Conservation (phyloP, 2,329 filamentous ascomycete species). For the Rhytidhysteron rufulum region DNA sequence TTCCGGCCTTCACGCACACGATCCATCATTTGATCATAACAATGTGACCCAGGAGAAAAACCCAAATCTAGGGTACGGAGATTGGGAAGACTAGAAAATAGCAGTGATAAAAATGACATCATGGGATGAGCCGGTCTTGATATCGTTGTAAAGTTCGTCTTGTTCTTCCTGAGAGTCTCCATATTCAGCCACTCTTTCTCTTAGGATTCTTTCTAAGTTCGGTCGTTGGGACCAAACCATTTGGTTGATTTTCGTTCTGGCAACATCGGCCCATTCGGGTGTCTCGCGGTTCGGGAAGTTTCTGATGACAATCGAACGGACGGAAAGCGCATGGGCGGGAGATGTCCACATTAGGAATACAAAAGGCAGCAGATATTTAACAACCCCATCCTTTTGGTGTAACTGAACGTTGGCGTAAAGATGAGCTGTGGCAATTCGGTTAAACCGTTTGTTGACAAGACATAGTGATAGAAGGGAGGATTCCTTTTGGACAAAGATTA, state of each 20-base stretch:
- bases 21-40: neutral
- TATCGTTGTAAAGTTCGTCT: neutral
- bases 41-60: neutral
- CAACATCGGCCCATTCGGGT: neutral
- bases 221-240: neutral
- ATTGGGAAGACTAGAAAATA: neutral
- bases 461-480: neutral
- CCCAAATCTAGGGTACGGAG: neutral
- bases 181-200: neutral
- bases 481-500: neutral
- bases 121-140: neutral
- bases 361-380: constrained; percentile 1
- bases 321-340: neutral
- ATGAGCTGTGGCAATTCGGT: constrained; percentile 4
- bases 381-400: neutral
- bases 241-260: neutral
- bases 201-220: neutral
- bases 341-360: constrained; percentile 1
- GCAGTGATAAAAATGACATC: neutral
- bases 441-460: constrained; percentile 3
- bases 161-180: neutral
- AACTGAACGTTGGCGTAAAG: constrained; percentile 2
- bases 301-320: too few species aligned
- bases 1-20: neutral
- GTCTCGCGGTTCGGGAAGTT: neutral